Conservation (phyloP, 148 eudicot genomes). For the Rhododendron kiyosumense region DNA sequence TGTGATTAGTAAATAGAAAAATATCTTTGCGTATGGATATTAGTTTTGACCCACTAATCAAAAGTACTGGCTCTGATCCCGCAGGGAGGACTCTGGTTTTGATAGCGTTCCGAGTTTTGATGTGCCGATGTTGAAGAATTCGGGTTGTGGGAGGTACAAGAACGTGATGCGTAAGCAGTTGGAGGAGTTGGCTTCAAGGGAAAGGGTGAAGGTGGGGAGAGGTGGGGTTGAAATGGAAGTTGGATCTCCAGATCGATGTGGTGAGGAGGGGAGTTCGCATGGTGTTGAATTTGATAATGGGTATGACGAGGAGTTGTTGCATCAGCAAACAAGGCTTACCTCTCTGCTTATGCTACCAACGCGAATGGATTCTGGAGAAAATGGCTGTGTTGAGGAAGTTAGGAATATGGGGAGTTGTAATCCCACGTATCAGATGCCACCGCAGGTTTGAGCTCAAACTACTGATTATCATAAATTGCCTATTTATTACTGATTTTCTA, state of each 20-base stretch:
- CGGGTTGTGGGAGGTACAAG: slow-evolving; percentile 27
- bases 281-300: not conserved
- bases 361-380: slow-evolving; percentile 3
- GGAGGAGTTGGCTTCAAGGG: slow-evolving; percentile 23
- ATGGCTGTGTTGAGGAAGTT: not conserved
- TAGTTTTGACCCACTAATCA: not conserved
- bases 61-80: not conserved
- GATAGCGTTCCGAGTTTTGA: slow-evolving; percentile 31
- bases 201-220: slow-evolving; percentile 10
- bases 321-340: slow-evolving; percentile 25
- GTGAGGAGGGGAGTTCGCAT: slow-evolving; percentile 2
- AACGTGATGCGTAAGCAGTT: slow-evolving; percentile 45
- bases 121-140: slow-evolving; percentile 14
- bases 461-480: not conserved
- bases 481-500: not conserved
- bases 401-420: not conserved
- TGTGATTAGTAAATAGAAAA: not conserved
- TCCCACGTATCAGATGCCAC: not conserved
- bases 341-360: slow-evolving; percentile 33
- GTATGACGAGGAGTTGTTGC: not conserved
- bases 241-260: slow-evolving; percentile 11
- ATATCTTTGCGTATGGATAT: not conserved
- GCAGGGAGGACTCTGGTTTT: slow-evolving; percentile 19
- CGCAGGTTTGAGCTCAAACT: slow-evolving; percentile 2
- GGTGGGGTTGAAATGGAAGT: slow-evolving; percentile 16